Evolutionary conservation across 495 filamentous ascomycete genomes (phyloP).

Genomic region (Hyaloscypha bicolor): DNA sequence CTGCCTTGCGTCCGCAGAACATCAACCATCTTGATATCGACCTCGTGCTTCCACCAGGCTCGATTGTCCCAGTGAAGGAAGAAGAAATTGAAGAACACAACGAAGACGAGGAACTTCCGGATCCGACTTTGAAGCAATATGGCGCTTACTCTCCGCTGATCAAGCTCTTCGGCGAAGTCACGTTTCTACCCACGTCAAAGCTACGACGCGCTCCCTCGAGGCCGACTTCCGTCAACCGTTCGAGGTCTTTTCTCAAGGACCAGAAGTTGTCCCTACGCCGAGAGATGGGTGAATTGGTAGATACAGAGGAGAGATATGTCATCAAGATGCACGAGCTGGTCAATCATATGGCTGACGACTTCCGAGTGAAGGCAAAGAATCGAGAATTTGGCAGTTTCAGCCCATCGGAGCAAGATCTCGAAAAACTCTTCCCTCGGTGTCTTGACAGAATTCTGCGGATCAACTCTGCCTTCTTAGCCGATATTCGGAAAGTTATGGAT

Average conservation of each 20-base stretch:
- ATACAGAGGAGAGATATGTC: conserved; percentile 94
- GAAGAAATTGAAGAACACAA: conserved; percentile 54
- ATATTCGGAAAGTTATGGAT: conserved; percentile 74
- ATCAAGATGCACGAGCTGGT: conserved; percentile 80
- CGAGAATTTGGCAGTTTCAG: conserved; percentile 64
- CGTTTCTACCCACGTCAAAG: conserved; percentile 87
- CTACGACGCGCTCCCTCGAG: conserved; percentile 85
- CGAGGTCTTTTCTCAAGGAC: conserved; percentile 70
- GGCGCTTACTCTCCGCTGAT: conserved; percentile 73
- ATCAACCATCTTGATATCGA: conserved; percentile 87
- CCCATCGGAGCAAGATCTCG: conserved; percentile 70
- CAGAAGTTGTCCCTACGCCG: conserved; percentile 83
- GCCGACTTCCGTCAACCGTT: conserved; percentile 74
- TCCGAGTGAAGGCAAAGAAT: conserved; percentile 64
- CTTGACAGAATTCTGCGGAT: conserved; percentile 75
- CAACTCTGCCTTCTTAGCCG: conserved; percentile 76
- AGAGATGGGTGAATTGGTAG: conserved; percentile 88
- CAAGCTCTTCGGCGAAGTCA: conserved; percentile 74
- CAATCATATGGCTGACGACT: conserved; percentile 72
- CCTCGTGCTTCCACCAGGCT: conserved; percentile 75
- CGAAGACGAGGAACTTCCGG: conserved; percentile 62
- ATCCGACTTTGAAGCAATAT: conserved; percentile 66
- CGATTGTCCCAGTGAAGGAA: conserved; percentile 61
- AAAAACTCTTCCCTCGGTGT: conserved; percentile 77
- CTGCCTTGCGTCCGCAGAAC: conserved; percentile 74